These are phyloP conservation scores for Glycine soja DNA, from an alignment of 306 rosid species.

Conservation along the genomic window DNA sequence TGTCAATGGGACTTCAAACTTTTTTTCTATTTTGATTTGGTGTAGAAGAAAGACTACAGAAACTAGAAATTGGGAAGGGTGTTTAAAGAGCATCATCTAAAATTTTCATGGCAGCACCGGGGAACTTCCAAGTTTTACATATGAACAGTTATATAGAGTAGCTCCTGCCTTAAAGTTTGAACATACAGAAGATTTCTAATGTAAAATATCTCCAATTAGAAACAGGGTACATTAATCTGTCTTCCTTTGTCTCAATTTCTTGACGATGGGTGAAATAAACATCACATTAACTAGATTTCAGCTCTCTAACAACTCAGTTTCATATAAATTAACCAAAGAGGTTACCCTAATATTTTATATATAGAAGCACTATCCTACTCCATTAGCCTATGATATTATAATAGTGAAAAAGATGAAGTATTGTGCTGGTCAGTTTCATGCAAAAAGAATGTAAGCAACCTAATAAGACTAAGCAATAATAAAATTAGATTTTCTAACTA, in stretches of 20 bases:
- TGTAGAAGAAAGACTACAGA: constrained; percentile 25
- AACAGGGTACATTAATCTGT: constrained; percentile 14
- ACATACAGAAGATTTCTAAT: constrained; percentile 27
- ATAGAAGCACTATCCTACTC: not conserved
- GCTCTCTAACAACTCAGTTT: not conserved
- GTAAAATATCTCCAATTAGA: constrained; percentile 13
- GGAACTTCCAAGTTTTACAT: constrained; percentile 8
- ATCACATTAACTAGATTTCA: constrained; percentile 14
- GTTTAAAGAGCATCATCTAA: constrained; percentile 20
- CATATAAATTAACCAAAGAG: not conserved
- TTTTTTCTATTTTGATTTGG: constrained; percentile 13
- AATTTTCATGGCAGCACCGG: not conserved
- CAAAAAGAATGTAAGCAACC: constrained; percentile 4
- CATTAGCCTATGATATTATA: not conserved
- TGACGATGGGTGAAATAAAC: constrained; percentile 21
- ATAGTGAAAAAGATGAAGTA: constrained; percentile 20
- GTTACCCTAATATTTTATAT: no score
- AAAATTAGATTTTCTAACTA: not conserved
- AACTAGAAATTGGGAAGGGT: not conserved
- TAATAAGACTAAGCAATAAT: constrained; percentile 12
- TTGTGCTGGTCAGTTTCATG: constrained; percentile 23
- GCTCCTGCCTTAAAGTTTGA: constrained; percentile 8
- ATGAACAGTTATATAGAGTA: constrained; percentile 24
- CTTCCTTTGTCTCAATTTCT: constrained; percentile 12
- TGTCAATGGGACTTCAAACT: constrained; percentile 15